Base-by-base conservation (phyloP, 495 filamentous ascomycete genomes). In the Chaetomium tenue region DNA sequence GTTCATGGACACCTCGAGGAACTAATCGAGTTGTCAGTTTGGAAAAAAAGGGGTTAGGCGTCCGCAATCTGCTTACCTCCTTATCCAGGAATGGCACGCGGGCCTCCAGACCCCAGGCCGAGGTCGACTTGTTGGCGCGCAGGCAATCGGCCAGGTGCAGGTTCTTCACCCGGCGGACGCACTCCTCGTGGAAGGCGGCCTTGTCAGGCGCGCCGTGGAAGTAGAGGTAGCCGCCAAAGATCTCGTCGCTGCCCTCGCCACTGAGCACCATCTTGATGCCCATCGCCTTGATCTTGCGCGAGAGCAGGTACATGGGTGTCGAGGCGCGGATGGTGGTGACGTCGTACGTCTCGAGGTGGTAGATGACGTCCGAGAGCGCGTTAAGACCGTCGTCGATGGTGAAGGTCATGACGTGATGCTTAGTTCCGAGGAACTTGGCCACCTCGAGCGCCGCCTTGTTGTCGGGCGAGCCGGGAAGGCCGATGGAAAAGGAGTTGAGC, bases 201-300 rank as follows among this genome's bases (percentile, higher is more conserved):
- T 89, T 91, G 83, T 90, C 84, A 58, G 94, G 94, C 9, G 94
- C 94, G 65, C 86, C 89, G 79, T 95, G 91, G 86, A 98, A 98
- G 83, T 98, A 98, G 23, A 98, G 88, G 79, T 98, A 98, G 47
- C 94, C 94, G 63, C 95, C 94, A 70, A 97, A 98, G 72, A 97
- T 95, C 78, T 98, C 94, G 76, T 98, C 94, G 72, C 88, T 91
- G 63, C 94, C 94, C 81, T 98, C 94, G 61, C 94, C 94, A 72
- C 88, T 92, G 48, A 98, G 84, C 63, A 98, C 94, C 94, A 98
- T 98, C 86, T 98, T 98, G 61, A 98, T 91, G 65, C 94, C 95
- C 84, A 97, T 89, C 20, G 92, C 94, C 83, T 98, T 98, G 82
- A 98, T 98, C 81, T 98, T 98, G 71, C 94, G 89, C 67, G 90